Conservation (phyloP, 2,329 filamentous ascomycete species). For the Grosmannia penicillata region DNA sequence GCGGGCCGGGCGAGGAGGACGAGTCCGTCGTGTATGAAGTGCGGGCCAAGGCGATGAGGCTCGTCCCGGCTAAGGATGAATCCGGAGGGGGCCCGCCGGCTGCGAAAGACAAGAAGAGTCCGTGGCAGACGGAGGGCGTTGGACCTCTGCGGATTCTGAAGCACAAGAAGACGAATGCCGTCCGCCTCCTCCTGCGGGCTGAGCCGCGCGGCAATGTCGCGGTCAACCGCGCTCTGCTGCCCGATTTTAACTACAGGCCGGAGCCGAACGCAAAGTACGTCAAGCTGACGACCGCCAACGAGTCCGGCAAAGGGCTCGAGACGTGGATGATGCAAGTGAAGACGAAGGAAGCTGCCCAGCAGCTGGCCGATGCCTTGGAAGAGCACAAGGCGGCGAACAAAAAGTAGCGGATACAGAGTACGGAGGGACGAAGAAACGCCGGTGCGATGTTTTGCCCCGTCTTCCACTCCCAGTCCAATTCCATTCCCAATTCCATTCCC, state of each 20-base stretch:
- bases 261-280: slow-evolving; percentile 41
- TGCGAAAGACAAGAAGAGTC: slow-evolving; percentile 28
- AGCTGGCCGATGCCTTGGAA: slow-evolving; percentile 36
- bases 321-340: slow-evolving; percentile 62
- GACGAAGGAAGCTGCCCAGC: slow-evolving; percentile 41
- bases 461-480: not conserved
- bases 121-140: slow-evolving; percentile 56
- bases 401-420: slow-evolving; percentile 19
- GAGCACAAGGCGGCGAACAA: slow-evolving; percentile 42
- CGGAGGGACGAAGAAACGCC: not conserved
- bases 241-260: slow-evolving; percentile 46
- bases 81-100: slow-evolving; percentile 29
- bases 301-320: slow-evolving; percentile 44
- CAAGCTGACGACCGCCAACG: slow-evolving; percentile 40
- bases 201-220: slow-evolving; percentile 61
- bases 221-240: slow-evolving; percentile 53
- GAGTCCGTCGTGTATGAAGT: slow-evolving; percentile 58
- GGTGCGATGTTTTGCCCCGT: not conserved
- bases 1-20: slow-evolving; percentile 54
- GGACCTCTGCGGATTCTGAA: slow-evolving; percentile 60
- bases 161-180: slow-evolving; percentile 52
- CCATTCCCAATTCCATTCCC: not conserved
- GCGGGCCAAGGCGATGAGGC: slow-evolving; percentile 54
- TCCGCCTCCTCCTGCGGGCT: slow-evolving; percentile 57
- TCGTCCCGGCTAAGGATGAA: slow-evolving; percentile 29